A percentile compares a stretch with the other conserved stretches of the same genome.
These are phyloP conservation scores for Fusarium avenaceum DNA, from an alignment of 2,329 filamentous ascomycete species.

Conservation along the genomic window DNA sequence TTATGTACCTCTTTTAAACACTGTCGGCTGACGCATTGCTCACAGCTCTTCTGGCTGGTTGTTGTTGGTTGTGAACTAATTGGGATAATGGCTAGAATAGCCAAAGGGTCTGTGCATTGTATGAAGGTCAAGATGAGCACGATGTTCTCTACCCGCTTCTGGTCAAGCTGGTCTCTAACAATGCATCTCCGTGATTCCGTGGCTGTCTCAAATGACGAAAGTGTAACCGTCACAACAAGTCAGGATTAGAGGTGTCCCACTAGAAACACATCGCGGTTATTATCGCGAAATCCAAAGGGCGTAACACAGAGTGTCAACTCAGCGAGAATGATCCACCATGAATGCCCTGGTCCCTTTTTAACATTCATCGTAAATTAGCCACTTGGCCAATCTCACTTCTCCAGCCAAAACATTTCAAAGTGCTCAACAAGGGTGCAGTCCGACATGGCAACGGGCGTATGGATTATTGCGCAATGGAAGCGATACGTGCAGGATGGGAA, in stretches of 20 bases:
- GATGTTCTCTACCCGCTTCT: conserved; percentile 33
- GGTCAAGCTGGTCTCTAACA: conserved; percentile 12
- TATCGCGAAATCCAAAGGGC: conserved; percentile 17
- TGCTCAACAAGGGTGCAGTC: conserved; percentile 15
- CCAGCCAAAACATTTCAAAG: conserved; percentile 11
- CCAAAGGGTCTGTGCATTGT: not conserved
- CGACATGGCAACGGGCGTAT: conserved; percentile 10
- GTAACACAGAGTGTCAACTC: conserved; percentile 25
- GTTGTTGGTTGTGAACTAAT: not conserved
- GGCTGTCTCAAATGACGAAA: conserved; percentile 29
- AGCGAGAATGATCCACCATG: conserved; percentile 11
- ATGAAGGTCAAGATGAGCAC: conserved; percentile 12
- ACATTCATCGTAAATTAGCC: conserved; percentile 25
- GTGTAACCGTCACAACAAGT: not conserved
- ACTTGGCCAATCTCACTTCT: conserved; percentile 32
- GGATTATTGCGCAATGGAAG: conserved; percentile 6
- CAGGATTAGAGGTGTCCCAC: conserved; percentile 25
- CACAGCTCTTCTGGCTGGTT: conserved; percentile 8
- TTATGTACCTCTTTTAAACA: conserved; percentile 13
- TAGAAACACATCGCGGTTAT: conserved; percentile 19
- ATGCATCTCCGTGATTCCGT: conserved; percentile 29
- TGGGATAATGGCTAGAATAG: not conserved
- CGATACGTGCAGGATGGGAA: conserved; percentile 10
- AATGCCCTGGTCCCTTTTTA: conserved; percentile 19
- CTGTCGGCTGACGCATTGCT: conserved; percentile 5